phyloP scores from a whole-genome alignment of 208 protist genomes.

The Balamuthia mandrillaris region DNA sequence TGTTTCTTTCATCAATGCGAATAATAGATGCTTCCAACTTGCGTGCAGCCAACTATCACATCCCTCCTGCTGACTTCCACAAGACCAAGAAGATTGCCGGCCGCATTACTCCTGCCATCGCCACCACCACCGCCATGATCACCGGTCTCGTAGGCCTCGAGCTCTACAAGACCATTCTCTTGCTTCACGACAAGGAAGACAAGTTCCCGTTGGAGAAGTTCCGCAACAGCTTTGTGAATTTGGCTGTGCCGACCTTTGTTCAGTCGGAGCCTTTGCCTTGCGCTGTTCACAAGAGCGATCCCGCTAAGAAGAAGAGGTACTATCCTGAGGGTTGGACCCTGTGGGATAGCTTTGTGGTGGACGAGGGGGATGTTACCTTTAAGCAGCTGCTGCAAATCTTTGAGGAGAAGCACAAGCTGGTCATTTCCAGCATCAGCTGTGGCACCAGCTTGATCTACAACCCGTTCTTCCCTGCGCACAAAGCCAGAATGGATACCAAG shows the following conservation, averaged over 20 bases:
- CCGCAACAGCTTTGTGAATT: slow-evolving; percentile 94
- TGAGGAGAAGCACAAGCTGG: slow-evolving; percentile 63
- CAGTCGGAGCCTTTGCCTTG: slow-evolving; percentile 90
- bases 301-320: slow-evolving; percentile 28
- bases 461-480: slow-evolving; percentile 52
- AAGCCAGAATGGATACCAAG: slow-evolving; percentile 4
- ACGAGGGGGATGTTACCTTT: slow-evolving; percentile 90
- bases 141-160: slow-evolving; percentile 96
- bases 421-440: slow-evolving; percentile 70
- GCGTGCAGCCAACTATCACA: slow-evolving; percentile 75
- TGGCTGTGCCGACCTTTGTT: slow-evolving; percentile 93
- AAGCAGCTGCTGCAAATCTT: slow-evolving; percentile 83
- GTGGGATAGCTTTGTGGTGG: slow-evolving; percentile 94
- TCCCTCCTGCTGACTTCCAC: slow-evolving; percentile 59
- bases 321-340: slow-evolving; percentile 80
- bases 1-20: slow-evolving; percentile 62
- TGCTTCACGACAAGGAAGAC: too few species aligned
- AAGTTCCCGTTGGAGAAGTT: slow-evolving; percentile 14
- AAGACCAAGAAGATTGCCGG: slow-evolving; percentile 81
- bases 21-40: slow-evolving; percentile 66
- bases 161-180: too few species aligned
- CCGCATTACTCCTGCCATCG: slow-evolving; percentile 99
- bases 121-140: slow-evolving; percentile 99
- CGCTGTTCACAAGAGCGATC: slow-evolving; percentile 56
- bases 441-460: slow-evolving; percentile 66